Evolutionary conservation across 768 basidiomycete genomes (phyloP).

Genomic region (Sporobolomyces roseus): DNA sequence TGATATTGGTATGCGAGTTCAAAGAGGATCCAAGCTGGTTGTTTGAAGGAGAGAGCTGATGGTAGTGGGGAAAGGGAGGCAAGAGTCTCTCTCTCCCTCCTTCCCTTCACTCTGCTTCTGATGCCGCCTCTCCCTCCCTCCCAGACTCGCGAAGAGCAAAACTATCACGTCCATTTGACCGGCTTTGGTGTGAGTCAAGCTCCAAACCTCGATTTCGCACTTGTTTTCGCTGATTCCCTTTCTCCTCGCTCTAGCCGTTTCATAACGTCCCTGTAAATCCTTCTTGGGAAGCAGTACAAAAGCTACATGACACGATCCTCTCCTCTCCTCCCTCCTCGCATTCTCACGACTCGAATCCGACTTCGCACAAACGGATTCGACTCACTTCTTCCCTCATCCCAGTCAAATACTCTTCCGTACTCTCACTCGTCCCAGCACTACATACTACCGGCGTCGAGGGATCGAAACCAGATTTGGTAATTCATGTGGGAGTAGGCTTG

Average conservation of each 20-base stretch:
- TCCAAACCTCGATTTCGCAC: neutral
- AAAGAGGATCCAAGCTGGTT: neutral
- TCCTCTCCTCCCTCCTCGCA: neutral
- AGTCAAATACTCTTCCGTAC: conserved; percentile 15
- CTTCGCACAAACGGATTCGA: neutral
- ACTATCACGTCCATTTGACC: conserved; percentile 6
- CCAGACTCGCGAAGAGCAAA: neutral
- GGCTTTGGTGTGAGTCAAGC: conserved; percentile 7
- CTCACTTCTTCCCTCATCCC: conserved; percentile 18
- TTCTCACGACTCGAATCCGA: neutral
- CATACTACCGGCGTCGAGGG: neutral
- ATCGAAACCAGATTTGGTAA: conserved; percentile 7
- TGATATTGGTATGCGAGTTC: neutral
- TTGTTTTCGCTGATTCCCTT: neutral
- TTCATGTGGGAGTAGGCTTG: conserved; percentile 26
- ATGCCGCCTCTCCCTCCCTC: neutral
- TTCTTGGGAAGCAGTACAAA: conserved; percentile 20
- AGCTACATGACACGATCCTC: neutral
- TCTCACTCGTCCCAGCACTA: neutral
- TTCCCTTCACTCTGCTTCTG: neutral
- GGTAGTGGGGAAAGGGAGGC: neutral
- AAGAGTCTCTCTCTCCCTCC: neutral
- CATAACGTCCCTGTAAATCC: conserved; percentile 10
- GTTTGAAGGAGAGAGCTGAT: neutral
- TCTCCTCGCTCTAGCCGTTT: conserved; percentile 4